These are phyloP conservation scores for Solanum medicagineum DNA, from an alignment of 257 asterid genomes.

Conservation along the genomic window DNA sequence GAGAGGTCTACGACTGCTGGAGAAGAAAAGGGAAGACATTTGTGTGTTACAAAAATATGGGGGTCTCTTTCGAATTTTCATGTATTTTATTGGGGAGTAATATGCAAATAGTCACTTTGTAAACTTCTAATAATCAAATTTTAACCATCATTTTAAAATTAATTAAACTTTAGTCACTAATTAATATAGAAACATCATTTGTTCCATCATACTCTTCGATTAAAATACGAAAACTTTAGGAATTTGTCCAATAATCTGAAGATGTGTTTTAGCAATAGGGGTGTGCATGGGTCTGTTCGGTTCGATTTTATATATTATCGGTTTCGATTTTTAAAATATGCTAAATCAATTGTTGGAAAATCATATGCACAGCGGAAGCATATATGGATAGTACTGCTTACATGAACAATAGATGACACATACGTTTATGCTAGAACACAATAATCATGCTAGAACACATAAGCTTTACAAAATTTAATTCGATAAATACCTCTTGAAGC, in stretches of 20 bases:
- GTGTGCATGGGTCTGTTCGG: no score
- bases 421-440: no score
- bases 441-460: no score
- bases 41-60: neutral
- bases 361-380: no score
- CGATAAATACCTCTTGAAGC: no score
- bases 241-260: neutral
- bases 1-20: neutral
- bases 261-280: no score
- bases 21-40: constrained; percentile 22
- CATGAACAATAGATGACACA: no score
- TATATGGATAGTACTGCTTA: no score
- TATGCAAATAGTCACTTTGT: neutral
- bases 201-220: neutral
- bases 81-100: neutral
- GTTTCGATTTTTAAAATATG: no score
- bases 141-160: neutral
- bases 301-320: no score
- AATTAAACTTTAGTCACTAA: neutral
- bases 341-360: no score
- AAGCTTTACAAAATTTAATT: no score
- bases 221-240: neutral
- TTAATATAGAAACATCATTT: neutral
- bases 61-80: neutral
- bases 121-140: neutral